phyloP scores from a whole-genome alignment of 495 filamentous ascomycete genomes.

The Aspergillus olivimuriae region DNA sequence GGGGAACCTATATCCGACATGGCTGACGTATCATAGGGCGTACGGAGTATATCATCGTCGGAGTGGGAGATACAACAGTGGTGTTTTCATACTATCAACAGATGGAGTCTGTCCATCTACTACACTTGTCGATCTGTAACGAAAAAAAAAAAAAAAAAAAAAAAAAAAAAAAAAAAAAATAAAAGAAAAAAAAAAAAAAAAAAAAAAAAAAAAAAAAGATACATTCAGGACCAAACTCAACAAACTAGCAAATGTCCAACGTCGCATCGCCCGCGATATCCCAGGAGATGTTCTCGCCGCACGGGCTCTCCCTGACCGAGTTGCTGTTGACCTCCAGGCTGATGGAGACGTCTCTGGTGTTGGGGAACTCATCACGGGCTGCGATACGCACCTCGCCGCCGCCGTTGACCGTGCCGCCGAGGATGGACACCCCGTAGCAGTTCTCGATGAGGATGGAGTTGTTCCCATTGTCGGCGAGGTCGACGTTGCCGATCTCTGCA shows the following conservation, averaged over 20 bases:
- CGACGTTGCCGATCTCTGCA: constrained; percentile 7
- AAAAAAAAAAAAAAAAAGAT: no score
- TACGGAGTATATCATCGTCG: no score
- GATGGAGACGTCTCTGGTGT: constrained; percentile 6
- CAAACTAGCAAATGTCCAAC: constrained; percentile 6
- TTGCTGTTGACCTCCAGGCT: constrained; percentile 8
- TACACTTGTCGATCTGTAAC: no score
- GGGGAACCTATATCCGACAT: no score
- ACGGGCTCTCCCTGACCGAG: constrained; percentile 7
- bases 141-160: no score
- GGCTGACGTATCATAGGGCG: no score
- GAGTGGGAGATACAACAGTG: no score
- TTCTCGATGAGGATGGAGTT: constrained; percentile 13
- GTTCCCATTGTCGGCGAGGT: constrained; percentile 8
- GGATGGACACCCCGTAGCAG: constrained; percentile 9
- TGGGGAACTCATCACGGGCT: constrained; percentile 8
- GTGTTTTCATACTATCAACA: no score
- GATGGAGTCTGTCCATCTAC: no score
- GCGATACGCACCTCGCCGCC: constrained; percentile 8
- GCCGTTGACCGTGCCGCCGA: constrained; percentile 7
- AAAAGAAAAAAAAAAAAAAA: no score
- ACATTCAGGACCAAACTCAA: no score
- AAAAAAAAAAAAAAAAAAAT: no score
- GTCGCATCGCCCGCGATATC: constrained; percentile 8
- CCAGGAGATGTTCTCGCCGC: constrained; percentile 11